Base-by-base conservation (phyloP, 2,329 filamentous ascomycete genomes). In the Aspergillus pseudoviridinutans region DNA sequence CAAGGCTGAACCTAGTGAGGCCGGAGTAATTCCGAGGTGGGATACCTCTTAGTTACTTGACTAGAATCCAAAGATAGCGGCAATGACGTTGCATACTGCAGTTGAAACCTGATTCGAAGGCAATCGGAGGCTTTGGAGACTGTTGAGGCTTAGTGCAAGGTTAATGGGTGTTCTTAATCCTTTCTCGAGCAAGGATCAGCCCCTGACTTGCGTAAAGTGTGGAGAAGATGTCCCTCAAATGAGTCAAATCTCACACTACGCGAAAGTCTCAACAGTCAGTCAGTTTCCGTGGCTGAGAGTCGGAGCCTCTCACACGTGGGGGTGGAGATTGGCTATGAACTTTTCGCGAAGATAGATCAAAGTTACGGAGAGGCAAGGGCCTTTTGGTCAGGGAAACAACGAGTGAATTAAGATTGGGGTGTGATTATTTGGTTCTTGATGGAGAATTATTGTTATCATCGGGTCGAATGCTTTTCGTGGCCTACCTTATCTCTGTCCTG, bases 241-340 rank as follows among this genome's bases (percentile, higher is more conserved):
- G 22, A 22, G 22, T 22, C 24, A 4, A 14, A 32, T 32, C 29
- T 35, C 32, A 17, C 12, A 35, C 32, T 14, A 35, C 17, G 32
- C 32, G 4, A 35, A 35, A 14, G 10, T 32, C 29, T 6, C 4
- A 6, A 14, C 6, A 35, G 32, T 7, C 32, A 14, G 32, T 14
- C 4, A 35, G 5, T 35, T 35, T 35, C 12, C 12, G 4, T 17
- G 32, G 32, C 32, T 35, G 4, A 14, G 32, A 14, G 32, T 14
- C 29, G 14, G 32, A 14, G 12, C 32, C 32, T 58, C 60, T 58
- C 60, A 64, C 61, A 64, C 60, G 61, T 64, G 61, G 61, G 59
- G 61, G 56, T 61, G 60, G 60, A 56, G 61, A 61, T 61, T 60
- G 61, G 58, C 24, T 51, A 27, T 54, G 38, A 54, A 57, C 42